Conservation (phyloP, 495 filamentous ascomycete species). For the Gamarada debralockiae region DNA sequence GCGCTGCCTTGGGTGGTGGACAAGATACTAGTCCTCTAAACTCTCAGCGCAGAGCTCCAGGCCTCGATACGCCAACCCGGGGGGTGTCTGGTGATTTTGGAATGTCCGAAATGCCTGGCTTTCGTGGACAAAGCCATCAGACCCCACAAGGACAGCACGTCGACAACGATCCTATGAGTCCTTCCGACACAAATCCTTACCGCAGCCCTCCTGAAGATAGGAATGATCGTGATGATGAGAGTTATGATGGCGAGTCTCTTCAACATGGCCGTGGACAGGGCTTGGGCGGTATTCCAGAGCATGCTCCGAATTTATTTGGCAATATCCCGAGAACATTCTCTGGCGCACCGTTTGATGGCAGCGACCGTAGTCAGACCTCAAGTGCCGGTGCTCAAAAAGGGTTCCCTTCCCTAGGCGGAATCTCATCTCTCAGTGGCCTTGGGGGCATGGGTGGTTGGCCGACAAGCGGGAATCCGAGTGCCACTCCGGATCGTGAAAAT, state of each 20-base stretch:
- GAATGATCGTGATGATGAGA: constrained; percentile 61
- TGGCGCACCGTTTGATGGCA: constrained; percentile 56
- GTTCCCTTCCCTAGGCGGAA: constrained; percentile 62
- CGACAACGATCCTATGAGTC: constrained; percentile 70
- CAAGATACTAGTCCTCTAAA: constrained; percentile 58
- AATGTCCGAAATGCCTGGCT: constrained; percentile 73
- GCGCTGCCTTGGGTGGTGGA: constrained; percentile 70
- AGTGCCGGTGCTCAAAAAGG: constrained; percentile 68
- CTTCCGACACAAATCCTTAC: constrained; percentile 97
- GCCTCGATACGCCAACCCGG: constrained; percentile 55
- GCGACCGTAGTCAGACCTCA: constrained; percentile 87
- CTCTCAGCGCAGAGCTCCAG: constrained; percentile 33
- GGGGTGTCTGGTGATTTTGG: constrained; percentile 63
- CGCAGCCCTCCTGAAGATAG: constrained; percentile 79
- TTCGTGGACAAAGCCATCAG: constrained; percentile 32
- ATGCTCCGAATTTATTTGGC: constrained; percentile 35
- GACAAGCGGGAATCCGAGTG: constrained; percentile 49
- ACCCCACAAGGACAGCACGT: constrained; percentile 51
- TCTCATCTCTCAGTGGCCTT: constrained; percentile 55
- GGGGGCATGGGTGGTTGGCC: constrained; percentile 63
- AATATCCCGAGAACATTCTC: constrained; percentile 44
- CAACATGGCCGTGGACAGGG: constrained; percentile 37
- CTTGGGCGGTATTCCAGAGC: constrained; percentile 40
- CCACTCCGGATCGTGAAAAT: constrained; percentile 76
- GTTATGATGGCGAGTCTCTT: constrained; percentile 37